Evolutionary conservation across 805 yeast species (phyloP), one percentile per base, ranked within the genome.

Genomic region (Yamadazyma endophytica): DNA sequence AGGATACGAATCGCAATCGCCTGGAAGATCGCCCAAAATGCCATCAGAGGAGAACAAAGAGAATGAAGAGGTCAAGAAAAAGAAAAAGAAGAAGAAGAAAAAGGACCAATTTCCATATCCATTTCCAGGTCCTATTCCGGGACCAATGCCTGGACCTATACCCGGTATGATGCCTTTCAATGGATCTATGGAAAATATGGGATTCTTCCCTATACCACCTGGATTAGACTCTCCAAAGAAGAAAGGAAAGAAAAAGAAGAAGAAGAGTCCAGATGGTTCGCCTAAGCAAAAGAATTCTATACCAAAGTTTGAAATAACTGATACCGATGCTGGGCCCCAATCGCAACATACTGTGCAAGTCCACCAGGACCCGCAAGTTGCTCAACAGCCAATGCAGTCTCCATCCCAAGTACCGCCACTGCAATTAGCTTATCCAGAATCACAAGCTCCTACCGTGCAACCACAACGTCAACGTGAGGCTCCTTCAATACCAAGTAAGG

Each of bases 151-250:
- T 2, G 36, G 35, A 20, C 38, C 39, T 9, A 7, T 36, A 4
- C 44, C 44, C 13, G 39, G 36, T n/a, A 41, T 41, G 42, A 25
- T 32, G 24, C 40, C 42, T 5, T 35, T 33, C 5, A 19, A 15
- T 9, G 21, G 21, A 11, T 32, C 25, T 24, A 32, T 32, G 27
- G 32, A 31, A 17, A 31, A 28, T 21, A 35, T 37, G 40, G 43
- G 40, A 18, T 37, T 41, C 13, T 39, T 30, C 26, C 40, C 40
- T 5, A 18, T 40, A 9, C 43, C 40, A 4, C 37, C 40, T 5
- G 37, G 44, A 9, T 35, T 40, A 35, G 45, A 39, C n/a, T 43
- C 47, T n/a, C 47, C 46, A 16, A 33, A 35, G 26, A 43, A 46
- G 36, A 40, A 37, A 29, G 41, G 40, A 34, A 37, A 42, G 33